Evolutionary conservation across 2,329 filamentous ascomycete species (phyloP).

Genomic region (Penicillium vulpinum): DNA sequence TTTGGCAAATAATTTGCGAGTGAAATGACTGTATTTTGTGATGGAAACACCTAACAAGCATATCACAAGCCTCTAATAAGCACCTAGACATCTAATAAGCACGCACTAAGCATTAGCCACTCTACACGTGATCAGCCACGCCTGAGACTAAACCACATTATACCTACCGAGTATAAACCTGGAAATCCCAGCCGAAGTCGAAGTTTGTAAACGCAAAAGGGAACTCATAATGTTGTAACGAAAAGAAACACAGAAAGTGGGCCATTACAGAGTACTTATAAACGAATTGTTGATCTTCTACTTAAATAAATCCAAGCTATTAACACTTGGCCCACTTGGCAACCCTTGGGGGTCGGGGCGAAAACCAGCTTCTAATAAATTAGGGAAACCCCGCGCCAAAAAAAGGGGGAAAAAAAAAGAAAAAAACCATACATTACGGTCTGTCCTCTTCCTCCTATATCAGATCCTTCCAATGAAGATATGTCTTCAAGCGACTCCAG

Average conservation of each 20-base stretch:
- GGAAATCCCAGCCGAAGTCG: neutral
- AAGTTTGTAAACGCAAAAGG: neutral
- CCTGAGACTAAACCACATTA: too few relatives aligned
- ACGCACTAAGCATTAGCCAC: neutral
- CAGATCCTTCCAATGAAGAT: conserved; percentile 8
- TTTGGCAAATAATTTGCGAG: too few relatives aligned
- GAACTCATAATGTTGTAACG: too few relatives aligned
- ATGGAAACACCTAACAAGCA: neutral
- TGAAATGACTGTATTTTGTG: too few relatives aligned
- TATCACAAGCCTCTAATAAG: neutral
- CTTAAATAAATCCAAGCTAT: neutral
- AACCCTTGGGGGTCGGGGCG: conserved; percentile 5
- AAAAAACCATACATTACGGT: neutral
- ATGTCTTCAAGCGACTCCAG: conserved; percentile 30
- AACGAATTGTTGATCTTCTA: neutral
- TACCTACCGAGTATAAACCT: too few relatives aligned
- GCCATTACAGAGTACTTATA: neutral
- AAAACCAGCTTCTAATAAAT: neutral
- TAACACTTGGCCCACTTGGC: conserved; percentile 6
- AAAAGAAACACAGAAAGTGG: conserved; percentile 4
- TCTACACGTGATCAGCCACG: neutral
- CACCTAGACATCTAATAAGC: neutral
- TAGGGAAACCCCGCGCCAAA: conserved; percentile 5
- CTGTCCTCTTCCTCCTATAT: conserved; percentile 2
- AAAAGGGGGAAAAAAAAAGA: too few relatives aligned